Base-by-base conservation (phyloP, 106 monocot species). In the Posidonia australis region DNA sequence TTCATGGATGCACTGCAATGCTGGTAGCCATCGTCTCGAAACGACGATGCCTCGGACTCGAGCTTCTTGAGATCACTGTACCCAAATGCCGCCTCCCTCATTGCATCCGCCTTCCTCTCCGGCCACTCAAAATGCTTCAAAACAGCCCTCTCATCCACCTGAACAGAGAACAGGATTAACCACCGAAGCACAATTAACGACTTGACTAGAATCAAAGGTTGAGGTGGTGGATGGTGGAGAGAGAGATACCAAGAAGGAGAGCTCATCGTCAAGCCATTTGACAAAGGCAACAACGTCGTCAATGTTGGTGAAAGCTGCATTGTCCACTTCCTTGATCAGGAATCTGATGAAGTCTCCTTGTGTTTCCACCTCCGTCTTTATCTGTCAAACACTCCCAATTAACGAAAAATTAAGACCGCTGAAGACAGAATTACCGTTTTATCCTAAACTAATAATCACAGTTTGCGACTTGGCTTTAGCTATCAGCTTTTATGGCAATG, bases 241-340 rank as follows among this genome's bases (percentile, higher is more conserved):
- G 36, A 36, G 36, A 36, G 36, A 36, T 36, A 98, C 98, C 78
- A 98, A 74, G 70, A 82, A 91, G 29, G 98, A 98, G 73, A 98
- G 98, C 68, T 98, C 91, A 60, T 98, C 87, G 65, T 98, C 98
- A 25, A 98, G 90, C 98, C 98, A 98, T 70, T 98, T 98, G 79
- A 98, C 98, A 66, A 98, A 98, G 44, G 79, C 67, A 23, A 98
- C 91, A 1, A 98, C 79, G 45, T 98, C 98, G 55, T 98, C 91
- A 32, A 98, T 85, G 69, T 83, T 77, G 72, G 74, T 58, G 71
- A 98, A 98, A 0, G 87, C 78, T 0, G 91, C 87, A 30, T 55
- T 74, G 53, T 85, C 65, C 13, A 91, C 87, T 63, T 91, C 81
- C 42, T 81, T 84, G 11, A 91, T 91, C 24, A 98, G 74, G 60